Percentiles rank a stretch among this genome's conserved stretches.
Conservation (phyloP, 768 basidiomycete species). For the Pluteus cervinus region DNA sequence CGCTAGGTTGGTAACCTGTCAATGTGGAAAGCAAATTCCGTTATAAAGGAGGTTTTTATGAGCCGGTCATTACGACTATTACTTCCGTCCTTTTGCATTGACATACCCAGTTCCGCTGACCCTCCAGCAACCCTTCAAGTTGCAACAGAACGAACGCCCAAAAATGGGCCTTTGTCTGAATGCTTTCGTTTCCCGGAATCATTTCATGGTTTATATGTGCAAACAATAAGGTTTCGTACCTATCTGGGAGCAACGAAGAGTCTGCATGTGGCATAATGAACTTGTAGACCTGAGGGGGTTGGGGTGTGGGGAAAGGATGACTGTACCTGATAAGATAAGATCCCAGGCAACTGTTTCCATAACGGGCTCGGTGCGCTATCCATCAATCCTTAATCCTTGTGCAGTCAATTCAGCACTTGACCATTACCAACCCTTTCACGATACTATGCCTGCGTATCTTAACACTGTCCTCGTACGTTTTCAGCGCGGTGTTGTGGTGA, state of each 20-base stretch:
- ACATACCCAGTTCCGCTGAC: slow-evolving; percentile 73
- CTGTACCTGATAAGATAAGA: slow-evolving; percentile 23
- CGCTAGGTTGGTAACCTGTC: slow-evolving; percentile 78
- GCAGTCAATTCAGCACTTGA: slow-evolving; percentile 6
- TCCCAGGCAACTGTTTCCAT: too few relatives aligned
- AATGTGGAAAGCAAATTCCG: slow-evolving; percentile 6
- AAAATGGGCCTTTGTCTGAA: slow-evolving; percentile 71
- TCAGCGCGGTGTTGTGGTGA: neutral
- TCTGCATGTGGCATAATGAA: slow-evolving; percentile 79
- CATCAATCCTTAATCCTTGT: too few relatives aligned
- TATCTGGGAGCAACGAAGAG: slow-evolving; percentile 61
- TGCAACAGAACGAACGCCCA: slow-evolving; percentile 73
- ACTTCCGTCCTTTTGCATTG: neutral
- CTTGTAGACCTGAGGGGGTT: slow-evolving; percentile 1
- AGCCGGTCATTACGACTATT: too few relatives aligned
- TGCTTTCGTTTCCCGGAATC: slow-evolving; percentile 22
- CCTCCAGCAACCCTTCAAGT: slow-evolving; percentile 54
- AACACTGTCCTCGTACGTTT: slow-evolving; percentile 53
- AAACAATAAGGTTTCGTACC: slow-evolving; percentile 20
- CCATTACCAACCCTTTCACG: slow-evolving; percentile 11
- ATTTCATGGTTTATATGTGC: neutral
- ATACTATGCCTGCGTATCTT: slow-evolving; percentile 69
- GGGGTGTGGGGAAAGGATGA: slow-evolving; percentile 8
- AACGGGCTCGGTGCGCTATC: too few relatives aligned
- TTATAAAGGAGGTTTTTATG: neutral